Conservation (phyloP, 352 stramenopile species). For the Elongisporangium anandrum region DNA sequence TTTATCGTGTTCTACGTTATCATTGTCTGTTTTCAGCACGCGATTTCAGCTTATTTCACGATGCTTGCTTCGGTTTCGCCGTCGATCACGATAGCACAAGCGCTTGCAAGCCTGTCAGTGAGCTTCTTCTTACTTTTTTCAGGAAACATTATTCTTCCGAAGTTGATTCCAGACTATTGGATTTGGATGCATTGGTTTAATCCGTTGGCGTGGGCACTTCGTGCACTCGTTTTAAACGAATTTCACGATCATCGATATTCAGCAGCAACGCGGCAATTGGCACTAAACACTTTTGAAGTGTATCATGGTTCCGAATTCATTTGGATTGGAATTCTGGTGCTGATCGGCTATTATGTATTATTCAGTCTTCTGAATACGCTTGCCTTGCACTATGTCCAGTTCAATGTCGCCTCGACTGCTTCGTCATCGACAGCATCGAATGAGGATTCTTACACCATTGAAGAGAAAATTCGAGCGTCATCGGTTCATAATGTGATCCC, state of each 20-base stretch:
- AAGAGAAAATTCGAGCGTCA: constrained; percentile 6
- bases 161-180: constrained; percentile 39
- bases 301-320: constrained; percentile 17
- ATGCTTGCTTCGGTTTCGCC: constrained; percentile 24
- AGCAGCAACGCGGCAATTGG: neutral
- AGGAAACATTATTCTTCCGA: constrained; percentile 35
- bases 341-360: constrained; percentile 34
- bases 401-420: constrained; percentile 14
- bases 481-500: constrained; percentile 1
- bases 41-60: constrained; percentile 31
- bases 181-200: constrained; percentile 52
- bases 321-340: constrained; percentile 29
- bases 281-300: constrained; percentile 10
- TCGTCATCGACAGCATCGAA: neutral
- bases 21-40: constrained; percentile 61
- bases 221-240: constrained; percentile 24
- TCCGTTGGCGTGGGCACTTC: constrained; percentile 31
- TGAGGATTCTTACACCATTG: neutral
- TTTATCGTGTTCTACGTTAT: constrained; percentile 63
- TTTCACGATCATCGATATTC: constrained; percentile 18
- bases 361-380: constrained; percentile 35
- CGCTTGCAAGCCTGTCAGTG: constrained; percentile 19
- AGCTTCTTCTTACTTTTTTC: constrained; percentile 44
- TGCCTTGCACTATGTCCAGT: constrained; percentile 34
- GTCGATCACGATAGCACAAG: constrained; percentile 28